Evolutionary conservation across 2,329 filamentous ascomycete genomes (phyloP).

Genomic region (Graphilbum fragrans): DNA sequence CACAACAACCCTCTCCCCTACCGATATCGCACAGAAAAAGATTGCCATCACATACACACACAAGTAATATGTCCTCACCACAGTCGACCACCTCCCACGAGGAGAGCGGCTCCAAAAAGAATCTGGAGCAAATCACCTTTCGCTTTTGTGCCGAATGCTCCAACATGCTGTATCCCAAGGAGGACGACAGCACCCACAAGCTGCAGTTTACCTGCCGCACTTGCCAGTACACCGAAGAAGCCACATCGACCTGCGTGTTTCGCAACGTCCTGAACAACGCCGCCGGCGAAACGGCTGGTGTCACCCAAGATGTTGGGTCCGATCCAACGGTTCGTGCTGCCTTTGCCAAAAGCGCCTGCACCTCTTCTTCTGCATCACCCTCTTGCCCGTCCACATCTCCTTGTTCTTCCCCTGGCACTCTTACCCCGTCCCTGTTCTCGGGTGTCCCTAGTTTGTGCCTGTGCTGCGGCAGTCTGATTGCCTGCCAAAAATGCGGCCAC

Average conservation of each 20-base stretch:
- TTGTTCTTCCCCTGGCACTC: not conserved
- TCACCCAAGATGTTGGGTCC: constrained; percentile 91
- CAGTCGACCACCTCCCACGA: constrained; percentile 33
- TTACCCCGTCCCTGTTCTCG: constrained; percentile 4
- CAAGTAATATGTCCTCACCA: constrained; percentile 46
- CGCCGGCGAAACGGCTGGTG: constrained; percentile 88
- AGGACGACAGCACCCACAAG: constrained; percentile 71
- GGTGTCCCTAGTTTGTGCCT: too few relatives aligned
- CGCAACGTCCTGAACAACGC: constrained; percentile 87
- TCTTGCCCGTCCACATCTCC: not conserved
- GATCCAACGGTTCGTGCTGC: constrained; percentile 90
- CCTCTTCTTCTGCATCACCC: constrained; percentile 1
- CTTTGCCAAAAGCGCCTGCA: constrained; percentile 10
- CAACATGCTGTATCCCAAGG: constrained; percentile 95
- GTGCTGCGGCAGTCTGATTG: constrained; percentile 31
- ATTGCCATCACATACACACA: not conserved
- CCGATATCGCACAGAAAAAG: not conserved
- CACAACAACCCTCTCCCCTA: not conserved
- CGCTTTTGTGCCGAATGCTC: constrained; percentile 98
- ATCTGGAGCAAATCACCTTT: constrained; percentile 78
- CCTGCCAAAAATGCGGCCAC: constrained; percentile 28
- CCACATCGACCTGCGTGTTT: constrained; percentile 83
- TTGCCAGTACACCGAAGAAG: constrained; percentile 82
- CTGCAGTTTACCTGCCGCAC: constrained; percentile 95
- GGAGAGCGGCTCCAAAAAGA: constrained; percentile 31